These are phyloP conservation scores for Trichosporon sp. DNA, from an alignment of 1,284 basidiomycete species.

Conservation along the genomic window DNA sequence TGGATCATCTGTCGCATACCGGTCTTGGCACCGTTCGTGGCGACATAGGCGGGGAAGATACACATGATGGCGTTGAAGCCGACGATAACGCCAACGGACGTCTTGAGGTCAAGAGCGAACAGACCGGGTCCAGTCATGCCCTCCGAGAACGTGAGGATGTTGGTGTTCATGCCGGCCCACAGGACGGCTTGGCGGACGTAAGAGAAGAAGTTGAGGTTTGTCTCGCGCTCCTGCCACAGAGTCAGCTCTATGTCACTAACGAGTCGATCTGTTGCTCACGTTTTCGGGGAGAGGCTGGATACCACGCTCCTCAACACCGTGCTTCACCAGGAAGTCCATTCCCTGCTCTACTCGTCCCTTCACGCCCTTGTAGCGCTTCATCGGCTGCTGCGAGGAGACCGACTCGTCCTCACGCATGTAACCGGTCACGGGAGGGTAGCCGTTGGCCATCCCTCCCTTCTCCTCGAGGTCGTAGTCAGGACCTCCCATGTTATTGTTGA, in stretches of 20 bases:
- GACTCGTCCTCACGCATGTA: neutral
- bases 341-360: slow-evolving; percentile 4
- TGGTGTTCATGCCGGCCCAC: slow-evolving; percentile 45
- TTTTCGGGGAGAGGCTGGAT: slow-evolving; percentile 41
- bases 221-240: slow-evolving; percentile 10
- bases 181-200: slow-evolving; percentile 41
- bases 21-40: slow-evolving; percentile 76
- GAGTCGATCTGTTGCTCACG: slow-evolving; percentile 30
- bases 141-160: slow-evolving; percentile 45
- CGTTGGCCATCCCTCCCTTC: neutral
- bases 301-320: slow-evolving; percentile 44
- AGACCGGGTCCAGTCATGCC: slow-evolving; percentile 40
- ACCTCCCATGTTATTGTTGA: neutral
- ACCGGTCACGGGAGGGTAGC: neutral
- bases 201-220: slow-evolving; percentile 20
- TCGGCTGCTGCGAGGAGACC: neutral
- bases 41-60: slow-evolving; percentile 41
- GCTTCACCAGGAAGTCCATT: slow-evolving; percentile 37
- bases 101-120: slow-evolving; percentile 34
- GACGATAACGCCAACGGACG: slow-evolving; percentile 32
- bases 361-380: neutral
- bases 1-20: slow-evolving; percentile 85
- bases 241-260: slow-evolving; percentile 1
- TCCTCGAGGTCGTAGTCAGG: neutral
- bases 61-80: slow-evolving; percentile 32